Base-by-base conservation (phyloP, 495 filamentous ascomycete genomes). In the Parathielavia hyrcaniae region DNA sequence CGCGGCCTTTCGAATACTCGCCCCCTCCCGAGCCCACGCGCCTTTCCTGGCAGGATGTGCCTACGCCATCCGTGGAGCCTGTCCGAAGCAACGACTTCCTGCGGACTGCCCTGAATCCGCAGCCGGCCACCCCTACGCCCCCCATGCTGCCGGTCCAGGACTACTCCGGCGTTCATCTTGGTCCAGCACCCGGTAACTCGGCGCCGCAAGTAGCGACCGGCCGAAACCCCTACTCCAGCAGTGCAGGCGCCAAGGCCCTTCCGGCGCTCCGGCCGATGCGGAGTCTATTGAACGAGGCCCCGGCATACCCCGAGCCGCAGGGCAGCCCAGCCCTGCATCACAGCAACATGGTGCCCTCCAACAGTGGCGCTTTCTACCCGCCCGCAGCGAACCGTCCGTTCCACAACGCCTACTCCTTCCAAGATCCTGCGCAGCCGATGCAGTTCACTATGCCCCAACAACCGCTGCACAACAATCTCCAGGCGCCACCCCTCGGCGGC, bases 221-320 rank as follows among this genome's bases (percentile, higher is more conserved):
- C 26, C 62, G 67, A 10, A 66, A 65, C 4, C 65, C 69, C 4
- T 68, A 68, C 23, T 62, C 63, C n/a, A 66, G 59, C 51, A 47
- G 57, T 2, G 58, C 40, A 1, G 30, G 60, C 17, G 43, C 57
- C 48, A 69, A 68, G 34, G 62, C 65, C 22, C 68, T 77, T 23
- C 75, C 75, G 0, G 73, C 75, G 0, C 48, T 77, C n/a, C 70
- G 75, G n/a, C 75, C 75, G 16, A 65, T 73, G 46, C 67, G 64
- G 14, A 60, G 55, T 22, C 41, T 67, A 8, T n/a, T 65, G 17
- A 63, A 61, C 32, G 68, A 71, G 11, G 23, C 35, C 5, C 48
- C 67, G 1, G 61, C 66, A 4, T 50, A 48, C n/a, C 60, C 65
- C 7, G 69, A 71, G 58, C 58, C 59, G 6, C 65, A 68, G 30